phyloP scores from a whole-genome alignment of 2,329 filamentous ascomycete species.

The Penicillium paneum region DNA sequence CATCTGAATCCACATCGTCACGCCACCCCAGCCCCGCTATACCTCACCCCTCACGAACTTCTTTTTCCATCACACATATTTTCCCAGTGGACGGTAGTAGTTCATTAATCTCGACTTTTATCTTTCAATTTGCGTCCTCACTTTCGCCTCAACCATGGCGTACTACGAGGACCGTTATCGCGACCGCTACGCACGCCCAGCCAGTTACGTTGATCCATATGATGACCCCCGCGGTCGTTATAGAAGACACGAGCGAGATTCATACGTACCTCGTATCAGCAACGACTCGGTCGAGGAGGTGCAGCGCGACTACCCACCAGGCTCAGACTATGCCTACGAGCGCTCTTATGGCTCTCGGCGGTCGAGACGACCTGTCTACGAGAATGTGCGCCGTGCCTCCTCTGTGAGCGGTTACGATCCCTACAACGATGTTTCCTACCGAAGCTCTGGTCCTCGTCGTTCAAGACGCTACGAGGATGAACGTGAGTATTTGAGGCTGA shows the following conservation, averaged over 20 bases:
- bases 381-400: slow-evolving; percentile 37
- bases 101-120: slow-evolving; percentile 10
- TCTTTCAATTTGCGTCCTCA: slow-evolving; percentile 4
- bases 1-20: slow-evolving; percentile 24
- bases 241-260: slow-evolving; percentile 19
- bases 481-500: slow-evolving; percentile 29
- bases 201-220: slow-evolving; percentile 31
- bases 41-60: slow-evolving; percentile 9
- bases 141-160: slow-evolving; percentile 27
- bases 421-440: slow-evolving; percentile 35
- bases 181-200: slow-evolving; percentile 30
- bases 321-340: slow-evolving; percentile 46
- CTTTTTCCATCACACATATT: slow-evolving; percentile 7
- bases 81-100: slow-evolving; percentile 18
- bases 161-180: slow-evolving; percentile 37
- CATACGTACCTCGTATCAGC: slow-evolving; percentile 59
- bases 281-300: slow-evolving; percentile 76
- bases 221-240: slow-evolving; percentile 19
- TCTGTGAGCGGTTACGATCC: slow-evolving; percentile 35
- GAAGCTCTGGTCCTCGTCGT: slow-evolving; percentile 39
- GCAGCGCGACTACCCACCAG: slow-evolving; percentile 77
- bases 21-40: slow-evolving; percentile 21
- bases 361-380: slow-evolving; percentile 28
- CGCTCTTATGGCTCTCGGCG: slow-evolving; percentile 19
- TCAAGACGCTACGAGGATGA: slow-evolving; percentile 47